phyloP scores from a whole-genome alignment of 1,139 yeast species.

The Yamadazyma buinensis region DNA sequence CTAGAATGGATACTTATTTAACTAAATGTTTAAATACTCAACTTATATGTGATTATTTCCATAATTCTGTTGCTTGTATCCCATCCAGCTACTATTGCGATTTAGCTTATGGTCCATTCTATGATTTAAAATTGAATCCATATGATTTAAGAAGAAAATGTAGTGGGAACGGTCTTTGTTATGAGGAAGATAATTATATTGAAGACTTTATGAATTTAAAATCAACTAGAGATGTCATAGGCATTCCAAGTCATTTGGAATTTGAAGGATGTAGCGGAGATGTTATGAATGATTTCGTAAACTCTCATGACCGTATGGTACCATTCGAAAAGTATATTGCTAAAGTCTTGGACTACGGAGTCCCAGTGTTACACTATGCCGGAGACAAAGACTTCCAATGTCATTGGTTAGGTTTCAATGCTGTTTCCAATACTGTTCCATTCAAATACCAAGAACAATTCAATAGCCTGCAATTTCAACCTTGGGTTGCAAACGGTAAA shows the following conservation, averaged over 20 bases:
- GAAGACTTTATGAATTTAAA: constrained; percentile 59
- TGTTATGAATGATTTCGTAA: constrained; percentile 52
- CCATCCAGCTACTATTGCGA: constrained; percentile 47
- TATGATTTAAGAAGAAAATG: constrained; percentile 67
- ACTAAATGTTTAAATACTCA: constrained; percentile 56
- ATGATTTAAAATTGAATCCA: constrained; percentile 58
- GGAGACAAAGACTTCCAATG: constrained; percentile 40
- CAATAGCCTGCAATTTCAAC: constrained; percentile 25
- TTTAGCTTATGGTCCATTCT: constrained; percentile 48
- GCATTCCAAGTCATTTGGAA: constrained; percentile 51
- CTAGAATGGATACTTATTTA: constrained; percentile 43
- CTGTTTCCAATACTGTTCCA: constrained; percentile 30
- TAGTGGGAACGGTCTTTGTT: constrained; percentile 51
- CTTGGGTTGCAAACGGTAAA: constrained; percentile 42
- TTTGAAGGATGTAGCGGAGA: constrained; percentile 56
- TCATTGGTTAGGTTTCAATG: constrained; percentile 40
- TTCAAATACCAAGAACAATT: constrained; percentile 26
- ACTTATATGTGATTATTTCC: constrained; percentile 46
- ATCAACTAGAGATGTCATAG: constrained; percentile 59
- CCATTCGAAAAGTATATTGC: constrained; percentile 65
- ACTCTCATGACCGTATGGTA: constrained; percentile 58
- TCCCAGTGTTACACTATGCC: constrained; percentile 37
- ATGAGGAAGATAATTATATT: constrained; percentile 51
- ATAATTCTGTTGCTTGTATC: constrained; percentile 46
- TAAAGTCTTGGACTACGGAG: constrained; percentile 49